These are phyloP conservation scores for Astrothelium macrocarpum DNA, from an alignment of 495 filamentous ascomycete species.

Conservation along the genomic window DNA sequence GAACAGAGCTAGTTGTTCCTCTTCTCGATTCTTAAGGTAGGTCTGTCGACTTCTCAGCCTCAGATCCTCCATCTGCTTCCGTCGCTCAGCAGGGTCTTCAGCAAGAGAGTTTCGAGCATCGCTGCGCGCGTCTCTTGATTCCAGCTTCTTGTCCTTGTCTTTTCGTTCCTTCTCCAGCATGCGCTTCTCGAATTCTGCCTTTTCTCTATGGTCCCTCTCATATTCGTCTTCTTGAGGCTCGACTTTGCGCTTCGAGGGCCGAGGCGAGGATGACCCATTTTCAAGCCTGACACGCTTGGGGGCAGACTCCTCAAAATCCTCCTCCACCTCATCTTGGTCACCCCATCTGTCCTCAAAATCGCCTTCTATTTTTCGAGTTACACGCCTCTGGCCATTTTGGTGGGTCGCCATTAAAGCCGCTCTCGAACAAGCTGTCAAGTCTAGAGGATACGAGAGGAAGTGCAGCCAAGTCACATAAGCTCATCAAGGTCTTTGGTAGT, in stretches of 20 bases:
- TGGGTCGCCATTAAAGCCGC: neutral
- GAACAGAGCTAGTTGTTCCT: conserved; percentile 71
- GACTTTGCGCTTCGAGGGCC: conserved; percentile 21
- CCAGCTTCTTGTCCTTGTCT: conserved; percentile 55
- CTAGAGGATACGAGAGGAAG: too few species aligned
- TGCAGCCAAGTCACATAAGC: too few species aligned
- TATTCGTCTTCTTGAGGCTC: conserved; percentile 43
- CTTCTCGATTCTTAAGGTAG: conserved; percentile 86
- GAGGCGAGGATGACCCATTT: conserved; percentile 42
- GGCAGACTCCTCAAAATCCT: conserved; percentile 37
- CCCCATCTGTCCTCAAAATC: conserved; percentile 72
- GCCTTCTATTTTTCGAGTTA: conserved; percentile 1
- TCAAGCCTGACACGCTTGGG: conserved; percentile 51
- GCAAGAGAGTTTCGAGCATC: conserved; percentile 40
- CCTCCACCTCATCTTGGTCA: conserved; percentile 56
- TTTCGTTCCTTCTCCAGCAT: conserved; percentile 59
- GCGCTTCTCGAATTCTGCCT: conserved; percentile 65
- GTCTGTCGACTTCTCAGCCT: conserved; percentile 78
- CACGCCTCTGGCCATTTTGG: neutral
- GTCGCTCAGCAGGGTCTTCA: conserved; percentile 47
- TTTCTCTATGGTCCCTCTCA: conserved; percentile 59
- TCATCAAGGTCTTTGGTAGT: too few species aligned
- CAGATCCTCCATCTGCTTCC: conserved; percentile 59
- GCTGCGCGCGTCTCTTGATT: conserved; percentile 43
- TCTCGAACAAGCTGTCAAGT: neutral